Base-by-base conservation (phyloP, 345 rosid genomes). In the Citrus reticulata region DNA sequence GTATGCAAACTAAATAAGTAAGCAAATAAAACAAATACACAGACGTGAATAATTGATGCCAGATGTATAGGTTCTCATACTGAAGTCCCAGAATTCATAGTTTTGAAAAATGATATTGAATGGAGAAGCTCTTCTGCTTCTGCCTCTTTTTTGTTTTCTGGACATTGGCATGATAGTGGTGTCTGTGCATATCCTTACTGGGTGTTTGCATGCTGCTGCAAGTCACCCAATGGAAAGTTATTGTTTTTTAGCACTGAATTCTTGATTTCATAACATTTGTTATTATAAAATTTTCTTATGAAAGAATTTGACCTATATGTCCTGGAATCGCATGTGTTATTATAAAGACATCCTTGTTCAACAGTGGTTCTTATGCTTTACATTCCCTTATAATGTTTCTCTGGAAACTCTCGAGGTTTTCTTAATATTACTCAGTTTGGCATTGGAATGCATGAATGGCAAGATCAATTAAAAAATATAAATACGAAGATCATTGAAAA, bases 401-500 rank as follows among this genome's bases (percentile, higher is more conserved):
- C 3, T 64, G 39, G n/a, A n/a, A 62, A 7, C 54, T 11, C 22
- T 62, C 22, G 6, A 49, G 3, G 42, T 75, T 67, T 29, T n/a
- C 40, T 37, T 51, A 59, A 22, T 55, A 1, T 59, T 61, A 29
- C 40, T 62, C 22, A 10, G 62, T 32, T 74, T 35, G 27, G 37
- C 34, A n/a, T 76, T 24, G 30, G 49, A 51, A 19, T 76, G 17
- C 25, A 30, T 27, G 29, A 65, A 20, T 32, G 34, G 17, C 66
- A 24, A 55, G 25, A 54, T 46, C 51, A 46, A 46, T 46, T 11
- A 46, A 46, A 46, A 13, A 46, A 2, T 46, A 46, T 46, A 46
- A 46, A 11, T 46, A 46, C 0, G 1, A 46, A 3, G 51, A 72
- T 58, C 20, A 57, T 80, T 83, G 70, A 83, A 81, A 84, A 70